Base-by-base conservation (phyloP, 257 asterid species). In the Solanum dulcamara region DNA sequence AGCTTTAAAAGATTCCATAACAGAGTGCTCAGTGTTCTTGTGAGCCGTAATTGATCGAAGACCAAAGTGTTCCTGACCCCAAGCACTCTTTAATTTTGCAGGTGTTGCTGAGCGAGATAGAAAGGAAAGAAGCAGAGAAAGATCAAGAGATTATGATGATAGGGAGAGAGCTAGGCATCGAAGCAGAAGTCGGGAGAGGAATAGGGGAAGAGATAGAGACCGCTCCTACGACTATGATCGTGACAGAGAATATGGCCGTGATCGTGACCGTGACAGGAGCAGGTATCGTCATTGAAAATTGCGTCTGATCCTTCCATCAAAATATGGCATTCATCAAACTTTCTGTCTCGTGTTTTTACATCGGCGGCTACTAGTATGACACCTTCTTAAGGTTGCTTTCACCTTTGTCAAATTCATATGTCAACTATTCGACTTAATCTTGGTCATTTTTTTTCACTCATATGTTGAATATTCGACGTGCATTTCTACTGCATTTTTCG, bases 151-250 rank as follows among this genome's bases (percentile, higher is more conserved):
- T 24, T 93, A 91, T 44, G 93, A 91, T 9, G 96, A 93, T 46
- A 94, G 94, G 81, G 96, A 93, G 81, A 93, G 91, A 88, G 94
- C 91, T 86, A 91, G 94, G 87, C 92, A 91, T 66, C 91, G 96
- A 33, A 88, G 96, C 90, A 90, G 90, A 84, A 89, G 93, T 85
- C 68, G 98, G 72, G 98, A 94, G 12, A 83, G 93, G 11, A 96
- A 91, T 71, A 89, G 93, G 88, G 93, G 85, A 55, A 91, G 96
- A 88, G 97, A 95, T 38, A 90, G 97, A 82, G 95, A 89, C 57
- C 91, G 94, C 50, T 90, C 90, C 67, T 87, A 90, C 24, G 92
- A 93, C 13, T 90, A 92, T 80, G 97, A 92, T 37, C 91, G 97
- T 18, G 93, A 90, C 87, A 87, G 97, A 87, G 98, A 93, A n/a